Percentiles rank a stretch among this genome's conserved stretches.
These are phyloP conservation scores for Malania oleifera DNA, from an alignment of 164 flowering plant species.

Conservation along the genomic window DNA sequence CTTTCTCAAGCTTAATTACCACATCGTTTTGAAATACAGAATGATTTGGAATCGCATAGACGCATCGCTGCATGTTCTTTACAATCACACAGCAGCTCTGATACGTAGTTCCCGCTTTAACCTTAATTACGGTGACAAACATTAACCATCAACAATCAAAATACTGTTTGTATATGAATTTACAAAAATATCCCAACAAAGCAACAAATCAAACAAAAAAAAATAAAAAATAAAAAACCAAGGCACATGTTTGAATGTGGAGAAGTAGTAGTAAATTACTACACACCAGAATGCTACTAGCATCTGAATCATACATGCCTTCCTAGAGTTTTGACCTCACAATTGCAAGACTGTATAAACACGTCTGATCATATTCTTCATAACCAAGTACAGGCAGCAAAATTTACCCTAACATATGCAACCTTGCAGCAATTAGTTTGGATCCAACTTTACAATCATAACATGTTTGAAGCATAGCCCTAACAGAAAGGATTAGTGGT, in stretches of 20 bases:
- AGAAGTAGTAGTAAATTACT: not conserved
- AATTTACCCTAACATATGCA: not conserved
- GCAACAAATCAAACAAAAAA: not conserved
- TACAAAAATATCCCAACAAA: not conserved
- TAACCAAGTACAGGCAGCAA: not conserved
- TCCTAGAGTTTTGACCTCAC: no score
- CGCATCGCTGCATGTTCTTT: conserved; percentile 86
- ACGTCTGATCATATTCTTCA: not conserved
- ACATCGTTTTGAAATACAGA: conserved; percentile 46
- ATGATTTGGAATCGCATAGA: conserved; percentile 74
- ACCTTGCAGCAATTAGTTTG: no score
- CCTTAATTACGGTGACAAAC: conserved; percentile 35
- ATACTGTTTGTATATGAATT: not conserved
- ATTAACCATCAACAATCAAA: conserved; percentile 11
- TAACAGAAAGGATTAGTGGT: not conserved
- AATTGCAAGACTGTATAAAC: not conserved
- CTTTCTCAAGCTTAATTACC: conserved; percentile 57
- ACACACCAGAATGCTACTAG: no score
- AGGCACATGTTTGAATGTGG: not conserved
- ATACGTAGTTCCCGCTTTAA: conserved; percentile 65
- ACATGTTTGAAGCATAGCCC: no score
- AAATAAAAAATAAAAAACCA: not conserved
- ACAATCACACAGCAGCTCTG: conserved; percentile 91
- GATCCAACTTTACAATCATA: no score
- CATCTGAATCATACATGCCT: no score